Percentiles rank a stretch among this genome's conserved stretches.
These are phyloP conservation scores for Aspergillus sp. DNA, from an alignment of 2,329 filamentous ascomycete species.

Conservation along the genomic window DNA sequence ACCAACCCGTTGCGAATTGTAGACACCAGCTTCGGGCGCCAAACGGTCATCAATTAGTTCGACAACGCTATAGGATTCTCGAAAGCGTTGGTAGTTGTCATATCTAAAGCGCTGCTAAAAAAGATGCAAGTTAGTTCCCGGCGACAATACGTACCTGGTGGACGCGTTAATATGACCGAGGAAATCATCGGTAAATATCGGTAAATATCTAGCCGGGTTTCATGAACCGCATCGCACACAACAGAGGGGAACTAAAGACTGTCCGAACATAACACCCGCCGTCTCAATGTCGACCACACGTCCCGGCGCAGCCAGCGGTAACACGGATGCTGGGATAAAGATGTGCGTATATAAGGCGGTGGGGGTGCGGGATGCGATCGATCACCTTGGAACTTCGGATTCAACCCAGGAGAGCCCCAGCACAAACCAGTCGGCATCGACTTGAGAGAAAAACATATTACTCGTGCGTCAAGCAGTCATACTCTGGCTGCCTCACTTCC, in stretches of 20 bases:
- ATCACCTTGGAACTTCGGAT: slow-evolving; percentile 3
- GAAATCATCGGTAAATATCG: not conserved
- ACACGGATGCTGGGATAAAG: not conserved
- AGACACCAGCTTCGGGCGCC: not conserved
- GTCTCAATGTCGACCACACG: not conserved
- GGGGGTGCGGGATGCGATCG: not conserved
- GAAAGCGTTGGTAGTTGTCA: not conserved
- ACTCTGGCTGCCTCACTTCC: not conserved
- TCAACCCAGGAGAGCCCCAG: not conserved
- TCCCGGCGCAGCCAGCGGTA: not conserved
- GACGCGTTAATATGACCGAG: not conserved
- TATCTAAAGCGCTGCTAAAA: not conserved
- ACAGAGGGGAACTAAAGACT: not conserved
- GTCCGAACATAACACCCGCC: not conserved
- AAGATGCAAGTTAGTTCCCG: not conserved
- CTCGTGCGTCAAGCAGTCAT: not conserved
- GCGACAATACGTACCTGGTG: slow-evolving; percentile 1
- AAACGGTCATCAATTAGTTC: not conserved
- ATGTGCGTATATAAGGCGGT: slow-evolving; percentile 1
- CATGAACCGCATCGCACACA: not conserved
- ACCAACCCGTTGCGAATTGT: not conserved
- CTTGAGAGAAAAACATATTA: not conserved
- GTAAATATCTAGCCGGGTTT: not conserved
- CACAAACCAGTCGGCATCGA: not conserved
- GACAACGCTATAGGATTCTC: not conserved